Evolutionary conservation across 768 basidiomycete species (phyloP).

Genomic region (Pisolithus tinctorius): DNA sequence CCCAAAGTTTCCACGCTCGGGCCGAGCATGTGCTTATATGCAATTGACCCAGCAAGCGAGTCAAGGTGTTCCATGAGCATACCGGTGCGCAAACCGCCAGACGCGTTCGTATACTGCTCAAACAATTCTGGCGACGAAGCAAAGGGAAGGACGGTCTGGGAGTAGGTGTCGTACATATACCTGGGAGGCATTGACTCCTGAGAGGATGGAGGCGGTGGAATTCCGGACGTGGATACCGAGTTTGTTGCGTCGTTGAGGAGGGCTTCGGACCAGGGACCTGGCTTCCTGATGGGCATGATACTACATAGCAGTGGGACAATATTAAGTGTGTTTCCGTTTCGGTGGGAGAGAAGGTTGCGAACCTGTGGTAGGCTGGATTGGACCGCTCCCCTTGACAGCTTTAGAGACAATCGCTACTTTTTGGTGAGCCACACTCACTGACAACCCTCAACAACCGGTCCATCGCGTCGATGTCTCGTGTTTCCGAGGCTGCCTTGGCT

Average conservation of each 20-base stretch:
- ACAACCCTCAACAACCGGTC: conserved; percentile 48
- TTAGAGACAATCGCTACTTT: not conserved
- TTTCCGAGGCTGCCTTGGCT: conserved; percentile 37
- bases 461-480: conserved; percentile 52
- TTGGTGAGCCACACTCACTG: conserved; percentile 36
- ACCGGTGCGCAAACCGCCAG: conserved; percentile 64
- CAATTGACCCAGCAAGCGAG: conserved; percentile 77
- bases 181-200: conserved; percentile 34
- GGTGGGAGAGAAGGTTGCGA: conserved; percentile 7
- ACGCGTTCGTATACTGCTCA: conserved; percentile 66
- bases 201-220: conserved; percentile 8
- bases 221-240: conserved; percentile 9
- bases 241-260: conserved; percentile 34
- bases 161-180: conserved; percentile 67
- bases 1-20: conserved; percentile 51
- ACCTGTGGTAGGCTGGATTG: conserved; percentile 50
- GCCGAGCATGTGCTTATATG: conserved; percentile 78
- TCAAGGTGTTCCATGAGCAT: conserved; percentile 78
- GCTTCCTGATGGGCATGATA: conserved; percentile 49
- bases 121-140: conserved; percentile 49
- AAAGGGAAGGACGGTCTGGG: conserved; percentile 60
- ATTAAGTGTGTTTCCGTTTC: conserved; percentile 1
- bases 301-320: conserved; percentile 28
- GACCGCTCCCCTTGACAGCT: conserved; percentile 34
- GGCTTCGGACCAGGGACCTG: conserved; percentile 52